phyloP scores from a whole-genome alignment of 345 rosid genomes.

The Pelargonium nanum region DNA sequence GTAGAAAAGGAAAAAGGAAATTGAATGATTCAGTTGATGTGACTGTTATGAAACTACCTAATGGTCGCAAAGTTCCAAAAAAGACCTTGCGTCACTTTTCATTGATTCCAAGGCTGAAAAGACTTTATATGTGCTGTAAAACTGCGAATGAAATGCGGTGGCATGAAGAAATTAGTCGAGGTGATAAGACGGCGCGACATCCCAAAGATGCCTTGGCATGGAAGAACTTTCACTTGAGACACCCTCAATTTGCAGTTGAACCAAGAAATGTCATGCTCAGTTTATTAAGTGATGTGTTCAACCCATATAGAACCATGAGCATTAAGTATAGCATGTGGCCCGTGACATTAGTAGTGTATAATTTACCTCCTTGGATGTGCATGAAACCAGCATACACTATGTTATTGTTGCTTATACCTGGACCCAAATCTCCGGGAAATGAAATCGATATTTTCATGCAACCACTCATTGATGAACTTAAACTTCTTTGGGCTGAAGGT shows the following conservation, averaged over 20 bases:
- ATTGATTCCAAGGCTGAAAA: too few species aligned
- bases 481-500: slow-evolving; percentile 4
- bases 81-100: slow-evolving; percentile 10
- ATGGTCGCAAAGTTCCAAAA: neutral
- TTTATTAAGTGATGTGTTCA: neutral
- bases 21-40: too few species aligned
- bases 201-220: neutral
- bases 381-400: neutral
- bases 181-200: slow-evolving; percentile 1
- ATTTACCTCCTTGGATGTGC: slow-evolving; percentile 9
- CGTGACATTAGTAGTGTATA: slow-evolving; percentile 2
- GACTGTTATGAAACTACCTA: too few species aligned
- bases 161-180: neutral
- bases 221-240: neutral
- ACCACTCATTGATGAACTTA: slow-evolving; percentile 5
- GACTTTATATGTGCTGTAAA: neutral
- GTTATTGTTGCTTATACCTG: neutral
- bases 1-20: neutral
- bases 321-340: neutral
- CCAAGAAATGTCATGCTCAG: slow-evolving; percentile 3
- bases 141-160: neutral
- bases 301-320: slow-evolving; percentile 8
- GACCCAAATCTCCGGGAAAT: neutral
- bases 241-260: neutral
- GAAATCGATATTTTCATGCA: slow-evolving; percentile 1